Evolutionary conservation across 2,329 filamentous ascomycete species (phyloP).

Genomic region (Clarireedia monteithiana): DNA sequence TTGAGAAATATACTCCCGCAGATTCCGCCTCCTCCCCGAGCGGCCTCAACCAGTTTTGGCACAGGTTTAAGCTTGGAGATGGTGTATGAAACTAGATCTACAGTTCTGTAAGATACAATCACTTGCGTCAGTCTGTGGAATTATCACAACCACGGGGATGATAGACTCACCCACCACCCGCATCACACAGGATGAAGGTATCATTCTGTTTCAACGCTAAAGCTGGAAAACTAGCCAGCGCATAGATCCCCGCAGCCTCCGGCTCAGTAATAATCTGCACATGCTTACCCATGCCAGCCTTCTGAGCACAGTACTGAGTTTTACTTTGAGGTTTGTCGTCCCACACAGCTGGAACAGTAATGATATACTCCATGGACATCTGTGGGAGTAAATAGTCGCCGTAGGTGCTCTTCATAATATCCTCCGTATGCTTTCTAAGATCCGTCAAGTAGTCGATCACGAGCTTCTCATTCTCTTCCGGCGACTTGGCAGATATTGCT

Average conservation of each 20-base stretch:
- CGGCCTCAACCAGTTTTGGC: not conserved
- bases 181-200: not conserved
- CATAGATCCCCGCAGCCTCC: not conserved
- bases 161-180: not conserved
- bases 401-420: not conserved
- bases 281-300: not conserved
- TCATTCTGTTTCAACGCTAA: not conserved
- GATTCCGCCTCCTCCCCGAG: not conserved
- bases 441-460: not conserved
- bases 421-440: not conserved
- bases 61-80: not conserved
- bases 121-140: not conserved
- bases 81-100: not conserved
- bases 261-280: slow-evolving; percentile 3
- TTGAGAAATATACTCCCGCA: slow-evolving; percentile 4
- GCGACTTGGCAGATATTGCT: not conserved
- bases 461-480: not conserved
- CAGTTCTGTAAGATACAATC: not conserved
- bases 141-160: not conserved
- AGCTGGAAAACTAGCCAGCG: not conserved
- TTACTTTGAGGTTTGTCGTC: not conserved
- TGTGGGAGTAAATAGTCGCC: not conserved
- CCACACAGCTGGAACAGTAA: slow-evolving; percentile 3
- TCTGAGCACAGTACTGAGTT: not conserved
- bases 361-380: not conserved